Base-by-base conservation (phyloP, 179 eudicot genomes). In the Actinidia arguta region DNA sequence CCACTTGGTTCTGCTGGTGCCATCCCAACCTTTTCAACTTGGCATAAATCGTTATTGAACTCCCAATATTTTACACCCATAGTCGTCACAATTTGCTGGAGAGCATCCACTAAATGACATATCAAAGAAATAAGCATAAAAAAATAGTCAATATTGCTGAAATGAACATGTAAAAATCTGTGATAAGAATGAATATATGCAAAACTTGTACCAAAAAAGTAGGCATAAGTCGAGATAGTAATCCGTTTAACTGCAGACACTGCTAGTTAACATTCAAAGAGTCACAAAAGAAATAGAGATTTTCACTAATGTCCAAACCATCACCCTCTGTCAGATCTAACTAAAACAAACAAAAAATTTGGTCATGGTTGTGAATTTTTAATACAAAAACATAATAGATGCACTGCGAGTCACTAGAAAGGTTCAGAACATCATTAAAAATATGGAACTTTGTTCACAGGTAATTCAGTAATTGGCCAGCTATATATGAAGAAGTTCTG, bases 31-130 rank as follows among this genome's bases (percentile, higher is more conserved):
- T 31, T 69, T 82, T 90, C 82, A 83, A 92, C 22, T 73, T 83
- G 82, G 80, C 98, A 94, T 68, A 87, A 82, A 42, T 82, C 85
- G 17, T 80, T 81, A 78, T 92, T 78, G 63, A 94, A 92, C 59
- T 82, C 80, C 95, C 93, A 94, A 80, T 86, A 52, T 48, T 71
- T 82, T 67, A 94, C 89, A 27, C 95, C 95, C 95, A 94, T 84
- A 73, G 87, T 85, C 24, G 72, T 86, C 59, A 80, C 82, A 75
- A 92, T 89, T 85, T 88, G 86, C 75, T 86, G 87, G 42, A 94
- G 92, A 85, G 82, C 90, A 82, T 83, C 81, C 85, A 87, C 97
- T 92, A 64, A 10, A 76, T 56, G 44, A 58, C 69, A 83, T 36
- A 25, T 22, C 4, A 1, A 55, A 61, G 75, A 79, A 66, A 68